Evolutionary conservation across 2,329 filamentous ascomycete genomes (phyloP), one percentile per base, ranked within the genome.

Genomic region (Aspergillus novoparasiticus): DNA sequence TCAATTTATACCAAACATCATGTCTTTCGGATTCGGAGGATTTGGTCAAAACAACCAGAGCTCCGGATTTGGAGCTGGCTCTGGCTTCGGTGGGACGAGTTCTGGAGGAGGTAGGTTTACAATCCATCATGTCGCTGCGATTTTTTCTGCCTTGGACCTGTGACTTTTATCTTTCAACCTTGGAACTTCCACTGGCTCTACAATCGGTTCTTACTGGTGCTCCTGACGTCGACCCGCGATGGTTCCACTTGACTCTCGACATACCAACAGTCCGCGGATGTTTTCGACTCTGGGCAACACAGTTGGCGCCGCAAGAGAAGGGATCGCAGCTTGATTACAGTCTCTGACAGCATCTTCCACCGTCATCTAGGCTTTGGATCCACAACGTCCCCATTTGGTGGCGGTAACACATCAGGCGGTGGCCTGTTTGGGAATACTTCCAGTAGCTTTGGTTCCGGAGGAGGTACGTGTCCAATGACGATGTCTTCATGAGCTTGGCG

Each of bases 31-130:
- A 72, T 82, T 83, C 73, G 79, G 81, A 71, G 84, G 86, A 81
- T 89, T 90, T 78, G 86, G 86, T 79, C 83, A 84, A 72, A 84
- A 83, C 66, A 87, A 84, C 74, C 78, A 80, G 78, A 82, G 73
- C 68, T 73, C 75, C 59, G 75, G 72, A 68, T 78, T 78, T 70
- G 78, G 78, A 50, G 69, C 76, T 57, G 75, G 75, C 64, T 71
- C 75, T 72, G 74, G 70, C 16, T 77, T 77, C 61, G 75, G 75
- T 65, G 68, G 70, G 65, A 69, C 73, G 56, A 72, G 68, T 63
- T 71, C 75, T 69, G 69, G 70, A 66, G 72, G 72, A 78, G 76
- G 76, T 78, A 78, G 76, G 76, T 78, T 66, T 45, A 45, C 63
- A 46, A 64, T 65, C 53, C 50, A 60, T 59, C 57, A 56, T 16